phyloP scores from a whole-genome alignment of 2,329 filamentous ascomycete genomes.

The Nectriaceae sp. region DNA sequence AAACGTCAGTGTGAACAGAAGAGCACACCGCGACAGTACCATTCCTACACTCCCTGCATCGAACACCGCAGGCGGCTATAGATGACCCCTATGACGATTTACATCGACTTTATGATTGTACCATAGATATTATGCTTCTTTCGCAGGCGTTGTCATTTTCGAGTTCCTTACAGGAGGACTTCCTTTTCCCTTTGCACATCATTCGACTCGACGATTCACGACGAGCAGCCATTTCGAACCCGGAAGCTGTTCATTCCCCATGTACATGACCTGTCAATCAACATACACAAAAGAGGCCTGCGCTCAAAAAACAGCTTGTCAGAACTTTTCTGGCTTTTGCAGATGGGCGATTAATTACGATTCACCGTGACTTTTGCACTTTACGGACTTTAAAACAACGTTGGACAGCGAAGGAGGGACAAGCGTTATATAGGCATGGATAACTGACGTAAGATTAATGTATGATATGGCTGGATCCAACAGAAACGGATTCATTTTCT shows the following conservation, averaged over 20 bases:
- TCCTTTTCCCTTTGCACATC: slow-evolving; percentile 11
- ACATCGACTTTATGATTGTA: slow-evolving; percentile 30
- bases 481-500: slow-evolving; percentile 13
- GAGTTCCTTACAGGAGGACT: slow-evolving; percentile 25
- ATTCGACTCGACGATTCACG: slow-evolving; percentile 27
- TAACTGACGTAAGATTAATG: slow-evolving; percentile 26
- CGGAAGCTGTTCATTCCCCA: slow-evolving; percentile 9
- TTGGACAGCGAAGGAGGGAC: neutral
- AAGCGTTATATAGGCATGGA: slow-evolving; percentile 10
- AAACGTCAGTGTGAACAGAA: slow-evolving; percentile 47
- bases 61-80: slow-evolving; percentile 44
- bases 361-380: slow-evolving; percentile 7
- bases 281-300: slow-evolving; percentile 9
- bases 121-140: slow-evolving; percentile 27
- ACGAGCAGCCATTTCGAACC: slow-evolving; percentile 14
- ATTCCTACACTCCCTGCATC: slow-evolving; percentile 36
- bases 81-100: slow-evolving; percentile 41
- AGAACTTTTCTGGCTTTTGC: too few species aligned
- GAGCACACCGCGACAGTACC: slow-evolving; percentile 45
- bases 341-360: slow-evolving; percentile 7
- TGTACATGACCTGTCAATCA: slow-evolving; percentile 20
- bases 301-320: slow-evolving; percentile 15
- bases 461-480: slow-evolving; percentile 25
- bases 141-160: slow-evolving; percentile 34
- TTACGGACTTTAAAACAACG: neutral